Conservation (phyloP, 176 grass and related monocot genomes). For the Dendrocalamus sinicus region DNA sequence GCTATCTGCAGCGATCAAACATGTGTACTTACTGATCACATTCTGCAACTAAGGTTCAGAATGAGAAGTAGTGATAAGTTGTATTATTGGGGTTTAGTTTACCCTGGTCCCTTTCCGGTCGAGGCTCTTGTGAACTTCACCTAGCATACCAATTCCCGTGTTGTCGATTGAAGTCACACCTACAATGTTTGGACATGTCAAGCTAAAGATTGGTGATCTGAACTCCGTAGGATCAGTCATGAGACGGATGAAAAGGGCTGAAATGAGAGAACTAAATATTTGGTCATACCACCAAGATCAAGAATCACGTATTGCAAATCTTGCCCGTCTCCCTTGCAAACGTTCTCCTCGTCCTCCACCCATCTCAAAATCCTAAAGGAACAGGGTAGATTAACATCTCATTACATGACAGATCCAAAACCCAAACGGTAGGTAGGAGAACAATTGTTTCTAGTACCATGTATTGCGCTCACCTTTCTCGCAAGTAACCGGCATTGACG, state of each 20-base stretch:
- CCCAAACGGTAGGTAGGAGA: neutral
- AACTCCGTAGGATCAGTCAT: neutral
- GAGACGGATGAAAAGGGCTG: neutral
- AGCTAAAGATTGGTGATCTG: neutral
- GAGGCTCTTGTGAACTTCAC: constrained; percentile 67
- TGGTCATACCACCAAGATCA: constrained; percentile 68
- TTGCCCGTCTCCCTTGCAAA: constrained; percentile 45
- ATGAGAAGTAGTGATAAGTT: neutral
- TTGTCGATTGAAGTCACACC: constrained; percentile 87
- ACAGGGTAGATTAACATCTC: neutral
- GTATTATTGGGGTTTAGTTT: neutral
- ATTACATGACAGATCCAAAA: neutral
- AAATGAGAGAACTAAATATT: neutral
- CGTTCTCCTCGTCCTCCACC: constrained; percentile 70
- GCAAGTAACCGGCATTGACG: constrained; percentile 74
- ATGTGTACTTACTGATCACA: neutral
- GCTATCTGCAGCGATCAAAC: constrained; percentile 55
- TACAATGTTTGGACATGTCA: constrained; percentile 35
- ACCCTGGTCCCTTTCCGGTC: constrained; percentile 71
- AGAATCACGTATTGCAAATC: constrained; percentile 70
- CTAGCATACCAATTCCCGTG: constrained; percentile 72
- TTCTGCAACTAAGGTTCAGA: neutral
- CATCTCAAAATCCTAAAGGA: constrained; percentile 78
- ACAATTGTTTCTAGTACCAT: neutral
- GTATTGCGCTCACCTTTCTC: constrained; percentile 61